Evolutionary conservation across 83 land plant genomes (phyloP), one percentile per base, ranked within the genome.

Genomic region (Diphasiastrum complanatum): DNA sequence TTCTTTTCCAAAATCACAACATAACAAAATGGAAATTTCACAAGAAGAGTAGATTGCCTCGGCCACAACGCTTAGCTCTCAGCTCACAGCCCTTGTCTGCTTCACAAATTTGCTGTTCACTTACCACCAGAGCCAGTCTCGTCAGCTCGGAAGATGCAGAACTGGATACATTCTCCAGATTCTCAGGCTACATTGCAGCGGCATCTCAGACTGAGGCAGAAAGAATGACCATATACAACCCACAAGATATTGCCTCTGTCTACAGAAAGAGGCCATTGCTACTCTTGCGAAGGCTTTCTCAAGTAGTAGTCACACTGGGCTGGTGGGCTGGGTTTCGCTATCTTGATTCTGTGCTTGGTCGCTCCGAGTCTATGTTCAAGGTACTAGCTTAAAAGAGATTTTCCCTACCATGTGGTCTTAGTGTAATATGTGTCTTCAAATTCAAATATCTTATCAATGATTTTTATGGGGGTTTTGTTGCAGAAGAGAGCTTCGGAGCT

Each of bases 401-500:
- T 40, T 47, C 33, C 5, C 30, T 12, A 4, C n/a, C 26, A 14
- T n/a, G 61, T 57, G 14, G 19, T 18, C 54, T 18, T 18, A 4
- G 12, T 14, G 16, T 5, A 52, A 5, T 26, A 28, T 63, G 20
- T n/a, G 54, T 16, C 11, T 54, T 31, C 8, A n/a, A 16, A 14
- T 64, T 64, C 4, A 3, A n/a, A 55, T 19, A 5, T 22, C 6
- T 50, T 20, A 3, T 32, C 20, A 23, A n/a, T 60, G 28, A 26
- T 22, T 34, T 31, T 5, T 26, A 16, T 30, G 32, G 22, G 33
- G 26, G 18, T 18, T 19, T n/a, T 24, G 33, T 65, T 40, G 50
- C 85, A 93, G 96, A 62, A 79, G 65, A 71, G 99, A 63, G 99
- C 99, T n/a, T 78, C 81, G 5, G 97, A 93, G 70, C 71, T 93